phyloP scores from a whole-genome alignment of 2,329 filamentous ascomycete species.

The Aspergillus texensis region DNA sequence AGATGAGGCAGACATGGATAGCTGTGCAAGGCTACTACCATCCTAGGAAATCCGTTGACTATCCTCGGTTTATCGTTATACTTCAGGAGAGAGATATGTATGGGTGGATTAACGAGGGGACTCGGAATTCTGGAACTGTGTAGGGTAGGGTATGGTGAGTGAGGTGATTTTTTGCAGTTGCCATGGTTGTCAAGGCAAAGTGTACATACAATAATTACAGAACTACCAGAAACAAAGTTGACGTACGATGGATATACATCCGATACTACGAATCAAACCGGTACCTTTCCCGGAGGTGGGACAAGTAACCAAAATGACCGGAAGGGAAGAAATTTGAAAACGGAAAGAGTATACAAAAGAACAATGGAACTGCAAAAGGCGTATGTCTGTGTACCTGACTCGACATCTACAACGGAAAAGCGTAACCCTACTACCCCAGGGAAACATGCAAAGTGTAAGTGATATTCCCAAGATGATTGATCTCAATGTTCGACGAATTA shows the following conservation, averaged over 20 bases:
- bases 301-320: not conserved
- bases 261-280: not conserved
- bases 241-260: not conserved
- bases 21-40: not conserved
- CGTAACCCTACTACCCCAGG: not conserved
- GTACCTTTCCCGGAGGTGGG: not conserved
- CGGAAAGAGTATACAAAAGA: not conserved
- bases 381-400: not conserved
- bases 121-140: not conserved
- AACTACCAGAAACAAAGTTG: not conserved
- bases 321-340: not conserved
- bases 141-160: not conserved
- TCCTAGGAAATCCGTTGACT: not conserved
- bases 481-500: constrained; percentile 7
- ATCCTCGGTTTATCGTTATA: not conserved
- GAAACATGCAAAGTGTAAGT: not conserved
- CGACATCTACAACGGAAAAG: not conserved
- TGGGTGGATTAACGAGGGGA: not conserved
- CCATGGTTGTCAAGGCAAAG: not conserved
- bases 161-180: not conserved
- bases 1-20: not conserved
- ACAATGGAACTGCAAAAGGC: not conserved
- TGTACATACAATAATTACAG: not conserved
- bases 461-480: not conserved
- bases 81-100: not conserved